These are phyloP conservation scores for Chaetomium fimeti DNA, from an alignment of 495 filamentous ascomycete genomes.

Conservation along the genomic window DNA sequence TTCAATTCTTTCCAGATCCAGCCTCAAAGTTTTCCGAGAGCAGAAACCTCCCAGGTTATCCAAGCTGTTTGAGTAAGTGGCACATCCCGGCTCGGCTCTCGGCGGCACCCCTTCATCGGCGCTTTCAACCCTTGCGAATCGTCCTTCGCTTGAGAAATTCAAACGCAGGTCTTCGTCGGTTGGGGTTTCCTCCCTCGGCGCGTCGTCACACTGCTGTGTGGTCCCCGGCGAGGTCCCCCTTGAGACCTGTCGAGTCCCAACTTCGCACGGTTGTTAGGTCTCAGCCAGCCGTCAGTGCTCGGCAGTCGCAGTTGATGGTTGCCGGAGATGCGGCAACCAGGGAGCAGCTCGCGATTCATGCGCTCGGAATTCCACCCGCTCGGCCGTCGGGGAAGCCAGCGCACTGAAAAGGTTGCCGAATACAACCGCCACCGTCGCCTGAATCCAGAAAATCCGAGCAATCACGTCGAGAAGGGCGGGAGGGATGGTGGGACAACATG, in stretches of 20 bases:
- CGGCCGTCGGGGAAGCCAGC: background rate
- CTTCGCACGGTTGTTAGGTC: constrained; percentile 1
- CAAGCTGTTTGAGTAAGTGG: background rate
- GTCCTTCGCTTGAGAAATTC: background rate
- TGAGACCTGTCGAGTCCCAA: background rate
- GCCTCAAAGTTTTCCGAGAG: background rate
- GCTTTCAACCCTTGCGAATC: background rate
- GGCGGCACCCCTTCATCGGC: background rate
- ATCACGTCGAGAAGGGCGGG: background rate
- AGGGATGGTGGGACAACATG: constrained; percentile 3
- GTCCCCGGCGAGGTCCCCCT: too few species aligned
- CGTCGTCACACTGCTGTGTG: too few species aligned
- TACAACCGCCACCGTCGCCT: background rate
- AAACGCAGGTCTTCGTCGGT: background rate
- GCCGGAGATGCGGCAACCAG: background rate
- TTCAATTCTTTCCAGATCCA: constrained; percentile 1
- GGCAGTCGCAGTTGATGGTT: background rate
- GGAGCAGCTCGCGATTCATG: background rate
- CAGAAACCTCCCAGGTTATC: background rate
- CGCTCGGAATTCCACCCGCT: background rate
- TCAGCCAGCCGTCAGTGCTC: background rate
- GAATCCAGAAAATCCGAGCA: background rate
- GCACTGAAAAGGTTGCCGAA: background rate
- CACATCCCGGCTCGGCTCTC: background rate
- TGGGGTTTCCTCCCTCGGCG: background rate